phyloP scores from a whole-genome alignment of 2,329 filamentous ascomycete genomes.

The Cercospora sp. region DNA sequence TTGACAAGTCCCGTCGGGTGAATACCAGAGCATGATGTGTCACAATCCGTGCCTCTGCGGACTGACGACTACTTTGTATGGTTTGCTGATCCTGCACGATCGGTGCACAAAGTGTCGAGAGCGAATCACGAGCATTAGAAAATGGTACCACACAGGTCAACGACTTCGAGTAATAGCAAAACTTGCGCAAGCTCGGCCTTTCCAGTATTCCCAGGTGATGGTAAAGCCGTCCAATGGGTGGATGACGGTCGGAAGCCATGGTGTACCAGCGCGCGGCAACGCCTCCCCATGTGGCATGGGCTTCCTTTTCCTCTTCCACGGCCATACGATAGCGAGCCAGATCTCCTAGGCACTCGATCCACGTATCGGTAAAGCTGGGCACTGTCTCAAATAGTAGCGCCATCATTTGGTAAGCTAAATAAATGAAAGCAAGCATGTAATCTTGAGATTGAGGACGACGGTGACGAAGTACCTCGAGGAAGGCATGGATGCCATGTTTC shows the following conservation, averaged over 20 bases:
- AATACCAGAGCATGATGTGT: constrained; percentile 66
- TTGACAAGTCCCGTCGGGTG: constrained; percentile 50
- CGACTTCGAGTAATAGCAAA: constrained; percentile 71
- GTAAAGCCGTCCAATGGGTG: constrained; percentile 75
- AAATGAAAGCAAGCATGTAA: constrained; percentile 89
- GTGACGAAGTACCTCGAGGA: constrained; percentile 58
- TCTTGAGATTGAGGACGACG: constrained; percentile 75
- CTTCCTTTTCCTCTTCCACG: constrained; percentile 77
- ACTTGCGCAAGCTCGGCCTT: constrained; percentile 67
- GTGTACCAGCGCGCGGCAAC: constrained; percentile 84
- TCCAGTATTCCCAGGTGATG: constrained; percentile 84
- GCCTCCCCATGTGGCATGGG: constrained; percentile 71
- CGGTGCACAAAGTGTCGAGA: constrained; percentile 66
- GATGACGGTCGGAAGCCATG: constrained; percentile 74
- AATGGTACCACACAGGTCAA: constrained; percentile 70
- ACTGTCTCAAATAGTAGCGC: constrained; percentile 83
- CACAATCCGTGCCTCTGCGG: constrained; percentile 63
- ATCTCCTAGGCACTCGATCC: constrained; percentile 92
- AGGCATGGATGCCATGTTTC: constrained; percentile 75
- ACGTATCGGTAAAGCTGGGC: constrained; percentile 77
- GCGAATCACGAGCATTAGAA: constrained; percentile 64
- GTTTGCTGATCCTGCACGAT: constrained; percentile 42
- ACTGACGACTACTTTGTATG: constrained; percentile 38
- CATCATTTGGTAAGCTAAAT: constrained; percentile 87
- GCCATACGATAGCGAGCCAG: constrained; percentile 85